These are phyloP conservation scores for Colletotrichum eremochloae DNA, from an alignment of 2,329 filamentous ascomycete species.

Conservation along the genomic window DNA sequence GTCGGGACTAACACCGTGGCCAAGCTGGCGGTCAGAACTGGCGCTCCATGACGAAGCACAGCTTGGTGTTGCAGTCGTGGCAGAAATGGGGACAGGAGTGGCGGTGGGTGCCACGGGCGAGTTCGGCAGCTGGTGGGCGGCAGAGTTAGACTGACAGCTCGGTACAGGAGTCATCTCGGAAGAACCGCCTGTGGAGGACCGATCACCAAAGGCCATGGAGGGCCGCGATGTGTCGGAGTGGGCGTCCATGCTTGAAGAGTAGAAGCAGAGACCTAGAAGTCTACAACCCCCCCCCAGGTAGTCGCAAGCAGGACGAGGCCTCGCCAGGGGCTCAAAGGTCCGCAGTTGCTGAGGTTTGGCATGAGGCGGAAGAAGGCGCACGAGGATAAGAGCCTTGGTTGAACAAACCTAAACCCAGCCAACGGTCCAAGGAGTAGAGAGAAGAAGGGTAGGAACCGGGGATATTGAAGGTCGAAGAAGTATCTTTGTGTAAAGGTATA, in stretches of 20 bases:
- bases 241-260: slow-evolving; percentile 22
- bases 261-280: slow-evolving; percentile 32
- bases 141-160: slow-evolving; percentile 17
- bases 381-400: background rate
- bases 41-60: slow-evolving; percentile 58
- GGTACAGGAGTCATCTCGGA: slow-evolving; percentile 34
- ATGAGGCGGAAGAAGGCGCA: slow-evolving; percentile 23
- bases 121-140: slow-evolving; percentile 8
- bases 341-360: slow-evolving; percentile 26
- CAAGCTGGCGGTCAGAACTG: slow-evolving; percentile 57
- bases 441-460: background rate
- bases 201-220: slow-evolving; percentile 27
- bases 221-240: slow-evolving; percentile 26
- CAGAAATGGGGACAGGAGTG: slow-evolving; percentile 25
- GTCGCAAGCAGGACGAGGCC: slow-evolving; percentile 33
- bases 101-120: background rate
- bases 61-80: slow-evolving; percentile 44
- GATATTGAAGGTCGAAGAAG: background rate
- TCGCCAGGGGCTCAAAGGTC: slow-evolving; percentile 36
- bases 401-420: background rate
- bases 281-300: slow-evolving; percentile 6
- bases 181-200: slow-evolving; percentile 22
- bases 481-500: background rate
- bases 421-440: background rate
- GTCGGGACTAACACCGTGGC: slow-evolving; percentile 50